Evolutionary conservation across 2,329 filamentous ascomycete species (phyloP), one percentile per base, ranked within the genome.

Genomic region (Fusarium verrucosum): DNA sequence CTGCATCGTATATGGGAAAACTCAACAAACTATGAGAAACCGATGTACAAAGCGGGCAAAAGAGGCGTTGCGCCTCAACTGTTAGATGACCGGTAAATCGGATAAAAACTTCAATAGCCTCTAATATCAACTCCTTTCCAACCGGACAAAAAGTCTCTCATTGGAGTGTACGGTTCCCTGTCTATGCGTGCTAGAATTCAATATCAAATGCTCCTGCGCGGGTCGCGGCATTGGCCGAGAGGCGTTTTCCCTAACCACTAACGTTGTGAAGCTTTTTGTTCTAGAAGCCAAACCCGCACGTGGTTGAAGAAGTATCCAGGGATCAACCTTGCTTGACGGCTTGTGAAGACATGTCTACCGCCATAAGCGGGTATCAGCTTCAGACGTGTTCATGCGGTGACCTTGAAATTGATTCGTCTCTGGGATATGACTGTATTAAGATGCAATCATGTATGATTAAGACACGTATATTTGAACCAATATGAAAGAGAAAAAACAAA

Each of bases 181-280:
- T 30, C 51, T 35, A 32, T 28, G 11, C 28, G 5, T 23, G 23
- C 30, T 26, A 22, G 19, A 28, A 17, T 56, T 28, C 30, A 13
- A 46, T 43, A 36, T 41, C 45, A 44, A 50, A 61, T 51, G 32
- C 20, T 43, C 49, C 37, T 42, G 30, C 16, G 38, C 43, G 40
- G 14, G 45, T 33, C 42, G 45, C 58, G 57, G 55, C 47, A 59
- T 65, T 42, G 20, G 32, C 64, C 58, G 47, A 55, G 50, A 55
- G 51, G 64, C 57, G 52, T 47, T 53, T 32, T 32, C 17, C 20
- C 13, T 26, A 53, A 38, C 52, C 52, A 61, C 41, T 49, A 56
- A 62, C 43, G 36, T 17, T 22, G 20, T n/a, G 19, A 35, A 55
- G 36, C 30, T 36, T 33, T n/a, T 42, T 37, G 42, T 70, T 70